Conservation (phyloP, 495 filamentous ascomycete species). For the Baudoinia panamericana region DNA sequence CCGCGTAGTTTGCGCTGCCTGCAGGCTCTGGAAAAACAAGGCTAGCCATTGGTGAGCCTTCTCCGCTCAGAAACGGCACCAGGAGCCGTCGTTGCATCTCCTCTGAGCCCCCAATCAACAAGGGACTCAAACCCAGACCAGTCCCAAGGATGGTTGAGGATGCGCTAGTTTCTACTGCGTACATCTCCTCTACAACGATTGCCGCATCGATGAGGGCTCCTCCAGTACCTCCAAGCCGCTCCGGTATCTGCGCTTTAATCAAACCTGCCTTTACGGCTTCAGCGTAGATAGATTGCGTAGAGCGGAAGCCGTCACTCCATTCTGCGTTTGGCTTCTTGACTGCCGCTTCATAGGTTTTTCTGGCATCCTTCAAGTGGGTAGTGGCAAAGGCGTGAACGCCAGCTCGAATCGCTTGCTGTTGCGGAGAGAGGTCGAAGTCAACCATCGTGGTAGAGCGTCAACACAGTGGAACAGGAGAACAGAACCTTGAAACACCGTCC, state of each 20-base stretch:
- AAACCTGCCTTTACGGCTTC: constrained; percentile 33
- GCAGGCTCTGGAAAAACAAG: constrained; percentile 40
- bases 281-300: constrained; percentile 35
- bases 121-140: constrained; percentile 37
- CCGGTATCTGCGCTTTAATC: constrained; percentile 37
- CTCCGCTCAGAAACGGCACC: constrained; percentile 35
- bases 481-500: too few relatives aligned
- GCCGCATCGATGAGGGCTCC: constrained; percentile 35
- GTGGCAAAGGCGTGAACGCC: neutral
- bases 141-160: constrained; percentile 41
- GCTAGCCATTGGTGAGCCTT: constrained; percentile 37
- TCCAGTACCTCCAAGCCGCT: constrained; percentile 33
- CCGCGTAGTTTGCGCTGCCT: constrained; percentile 40
- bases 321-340: neutral
- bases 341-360: neutral
- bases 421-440: neutral
- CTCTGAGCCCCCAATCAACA: constrained; percentile 33
- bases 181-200: constrained; percentile 42
- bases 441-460: constrained; percentile 1
- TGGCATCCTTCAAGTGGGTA: neutral
- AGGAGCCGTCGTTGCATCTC: constrained; percentile 35
- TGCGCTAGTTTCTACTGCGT: constrained; percentile 35
- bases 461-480: too few relatives aligned
- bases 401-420: neutral
- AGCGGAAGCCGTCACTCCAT: constrained; percentile 31